Base-by-base conservation (phyloP, 2,329 filamentous ascomycete genomes). In the Pseudogymnoascus sp. region DNA sequence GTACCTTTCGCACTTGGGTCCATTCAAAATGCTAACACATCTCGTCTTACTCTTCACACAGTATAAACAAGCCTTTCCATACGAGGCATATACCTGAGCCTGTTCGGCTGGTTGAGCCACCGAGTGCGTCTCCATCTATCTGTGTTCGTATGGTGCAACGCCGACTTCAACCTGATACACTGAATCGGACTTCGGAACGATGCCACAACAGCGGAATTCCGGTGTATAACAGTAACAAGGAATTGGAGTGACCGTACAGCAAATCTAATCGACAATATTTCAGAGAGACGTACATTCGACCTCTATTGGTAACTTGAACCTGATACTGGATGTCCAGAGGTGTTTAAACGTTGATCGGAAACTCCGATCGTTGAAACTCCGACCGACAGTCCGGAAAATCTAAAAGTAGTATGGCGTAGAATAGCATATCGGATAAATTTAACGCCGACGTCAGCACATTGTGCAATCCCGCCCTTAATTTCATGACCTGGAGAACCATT, bases 31-130 rank as follows among this genome's bases (percentile, higher is more conserved):
- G 43, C 41, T 41, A 14, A 39, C 61, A 7, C 61, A 62, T 58
- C 61, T 57, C 22, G 61, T 62, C 35, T 62, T 62, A 35, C 61
- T 62, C 36, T 58, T 62, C 43, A 47, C 41, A 62, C 61, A 62
- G 25, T 58, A 60, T 18, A 62, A n/a, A 57, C 61, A 62, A 15
- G 61, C 61, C 47, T 62, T 62, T n/a, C 61, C 61, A 61, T 62
- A 62, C 14, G 58, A 39, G 8, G 59, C 59, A 35, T 60, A 62
- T 58, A 41, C 35, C 33, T 62, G 61, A 30, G 28, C 25, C n/a
- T 39, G 57, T 18, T 66, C 59, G n/a, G 20, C 25, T 33, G 47
- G 25, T 15, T 6, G 25, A 33, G 5, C 47, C 25, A 53, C 47
- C 18, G 47, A 18, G 5, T 53, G 25, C 9, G 25, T 14, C 25